phyloP scores from a whole-genome alignment of 345 rosid species.

The Bruguiera gymnorhiza region DNA sequence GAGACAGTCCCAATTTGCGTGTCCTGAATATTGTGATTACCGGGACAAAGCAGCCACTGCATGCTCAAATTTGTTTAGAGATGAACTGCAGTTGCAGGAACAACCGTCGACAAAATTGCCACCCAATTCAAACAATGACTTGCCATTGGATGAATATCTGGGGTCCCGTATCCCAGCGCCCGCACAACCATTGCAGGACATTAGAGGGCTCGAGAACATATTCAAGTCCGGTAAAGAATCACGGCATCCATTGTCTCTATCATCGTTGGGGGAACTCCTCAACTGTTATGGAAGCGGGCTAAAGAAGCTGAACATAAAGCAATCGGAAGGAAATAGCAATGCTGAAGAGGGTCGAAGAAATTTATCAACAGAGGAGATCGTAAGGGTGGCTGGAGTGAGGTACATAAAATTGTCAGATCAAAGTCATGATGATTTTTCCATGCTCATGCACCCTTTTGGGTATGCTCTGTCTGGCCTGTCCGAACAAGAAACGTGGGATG shows the following conservation, averaged over 20 bases:
- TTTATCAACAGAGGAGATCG: slow-evolving; percentile 45
- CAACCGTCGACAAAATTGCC: neutral
- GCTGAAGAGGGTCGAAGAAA: neutral
- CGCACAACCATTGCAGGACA: slow-evolving; percentile 17
- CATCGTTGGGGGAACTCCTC: slow-evolving; percentile 42
- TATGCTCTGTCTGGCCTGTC: slow-evolving; percentile 44
- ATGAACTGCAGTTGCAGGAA: slow-evolving; percentile 8
- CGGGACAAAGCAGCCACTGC: slow-evolving; percentile 3
- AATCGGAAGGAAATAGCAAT: neutral
- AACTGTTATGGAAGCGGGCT: slow-evolving; percentile 33
- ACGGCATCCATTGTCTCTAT: slow-evolving; percentile 3
- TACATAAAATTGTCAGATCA: slow-evolving; percentile 40
- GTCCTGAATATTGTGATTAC: slow-evolving; percentile 9
- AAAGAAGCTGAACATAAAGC: slow-evolving; percentile 27
- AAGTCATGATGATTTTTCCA: slow-evolving; percentile 34
- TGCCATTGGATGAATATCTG: slow-evolving; percentile 12
- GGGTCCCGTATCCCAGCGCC: slow-evolving; percentile 17
- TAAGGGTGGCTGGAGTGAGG: slow-evolving; percentile 46
- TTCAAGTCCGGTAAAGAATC: slow-evolving; percentile 1
- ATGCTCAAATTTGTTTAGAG: slow-evolving; percentile 1
- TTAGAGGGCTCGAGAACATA: slow-evolving; percentile 6
- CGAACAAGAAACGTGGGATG: slow-evolving; percentile 47
- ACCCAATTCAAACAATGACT: slow-evolving; percentile 14
- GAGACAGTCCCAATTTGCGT: slow-evolving; percentile 16
- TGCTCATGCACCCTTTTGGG: slow-evolving; percentile 48